phyloP scores from a whole-genome alignment of 176 grass and related monocot genomes.

The Zizania latifolia region DNA sequence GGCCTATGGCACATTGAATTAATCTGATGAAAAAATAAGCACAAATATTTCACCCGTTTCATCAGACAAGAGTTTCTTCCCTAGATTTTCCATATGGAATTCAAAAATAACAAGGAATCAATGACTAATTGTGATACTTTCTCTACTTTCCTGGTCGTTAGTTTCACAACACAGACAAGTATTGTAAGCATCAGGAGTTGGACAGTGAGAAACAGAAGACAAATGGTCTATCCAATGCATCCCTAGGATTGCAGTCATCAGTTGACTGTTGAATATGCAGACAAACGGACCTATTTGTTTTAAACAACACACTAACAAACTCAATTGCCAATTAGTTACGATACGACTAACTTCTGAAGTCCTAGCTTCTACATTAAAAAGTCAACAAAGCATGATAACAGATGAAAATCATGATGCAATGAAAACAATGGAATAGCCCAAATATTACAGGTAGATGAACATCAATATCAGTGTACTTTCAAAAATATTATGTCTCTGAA shows the following conservation, averaged over 20 bases:
- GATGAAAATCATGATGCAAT: not conserved
- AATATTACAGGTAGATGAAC: conserved; percentile 7
- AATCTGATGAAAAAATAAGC: not conserved
- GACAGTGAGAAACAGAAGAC: conserved; percentile 21
- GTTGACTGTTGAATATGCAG: not conserved
- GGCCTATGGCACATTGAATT: not conserved
- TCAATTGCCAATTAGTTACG: conserved; percentile 9
- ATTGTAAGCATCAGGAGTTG: not conserved
- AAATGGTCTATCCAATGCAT: not conserved
- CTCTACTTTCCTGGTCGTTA: not conserved
- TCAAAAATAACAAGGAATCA: not conserved
- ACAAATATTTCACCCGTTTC: too few relatives aligned
- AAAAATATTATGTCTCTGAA: not conserved
- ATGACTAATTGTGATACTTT: not conserved
- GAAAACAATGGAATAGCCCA: not conserved
- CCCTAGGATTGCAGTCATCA: too few relatives aligned
- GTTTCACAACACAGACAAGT: not conserved
- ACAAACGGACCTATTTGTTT: not conserved
- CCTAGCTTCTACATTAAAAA: not conserved
- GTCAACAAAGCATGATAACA: conserved; percentile 14
- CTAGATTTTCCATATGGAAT: not conserved
- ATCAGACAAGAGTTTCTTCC: not conserved
- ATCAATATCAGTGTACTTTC: not conserved
- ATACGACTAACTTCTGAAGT: not conserved
- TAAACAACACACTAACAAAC: conserved; percentile 2